phyloP scores from a whole-genome alignment of 768 basidiomycete species.

The Brasilioporus rufonigricans region DNA sequence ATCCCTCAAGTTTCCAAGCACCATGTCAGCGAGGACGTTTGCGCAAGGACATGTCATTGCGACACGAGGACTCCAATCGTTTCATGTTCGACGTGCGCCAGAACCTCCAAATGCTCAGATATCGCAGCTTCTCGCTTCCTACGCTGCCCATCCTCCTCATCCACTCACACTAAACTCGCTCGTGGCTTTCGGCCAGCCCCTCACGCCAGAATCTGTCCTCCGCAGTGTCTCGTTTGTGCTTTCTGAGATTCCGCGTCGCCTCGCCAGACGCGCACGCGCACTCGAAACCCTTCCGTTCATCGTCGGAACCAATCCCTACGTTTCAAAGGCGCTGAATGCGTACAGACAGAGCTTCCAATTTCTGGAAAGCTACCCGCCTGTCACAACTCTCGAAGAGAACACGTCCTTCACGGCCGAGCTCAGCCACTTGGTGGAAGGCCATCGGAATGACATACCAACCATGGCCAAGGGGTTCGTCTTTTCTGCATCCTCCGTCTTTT shows the following conservation, averaged over 20 bases:
- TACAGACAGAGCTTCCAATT: slow-evolving; percentile 70
- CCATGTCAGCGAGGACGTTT: slow-evolving; percentile 5
- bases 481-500: slow-evolving; percentile 1
- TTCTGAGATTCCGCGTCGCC: slow-evolving; percentile 72
- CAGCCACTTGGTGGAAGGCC: slow-evolving; percentile 68
- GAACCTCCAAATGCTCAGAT: slow-evolving; percentile 51
- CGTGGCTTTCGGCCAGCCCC: slow-evolving; percentile 72
- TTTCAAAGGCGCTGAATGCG: slow-evolving; percentile 65
- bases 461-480: slow-evolving; percentile 80
- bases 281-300: slow-evolving; percentile 82
- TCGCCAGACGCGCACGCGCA: slow-evolving; percentile 71
- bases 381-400: slow-evolving; percentile 70
- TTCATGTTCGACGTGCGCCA: slow-evolving; percentile 41
- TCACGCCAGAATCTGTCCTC: slow-evolving; percentile 67
- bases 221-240: slow-evolving; percentile 73
- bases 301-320: slow-evolving; percentile 85
- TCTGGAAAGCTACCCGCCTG: slow-evolving; percentile 63
- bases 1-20: not conserved
- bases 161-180: slow-evolving; percentile 72
- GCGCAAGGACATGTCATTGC: not conserved
- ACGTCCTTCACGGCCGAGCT: slow-evolving; percentile 63
- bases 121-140: slow-evolving; percentile 58
- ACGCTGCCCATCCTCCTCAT: slow-evolving; percentile 59
- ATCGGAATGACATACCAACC: slow-evolving; percentile 86
- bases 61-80: slow-evolving; percentile 9